Evolutionary conservation across 2,329 filamentous ascomycete genomes (phyloP).

Genomic region (Apiospora saccharicola): DNA sequence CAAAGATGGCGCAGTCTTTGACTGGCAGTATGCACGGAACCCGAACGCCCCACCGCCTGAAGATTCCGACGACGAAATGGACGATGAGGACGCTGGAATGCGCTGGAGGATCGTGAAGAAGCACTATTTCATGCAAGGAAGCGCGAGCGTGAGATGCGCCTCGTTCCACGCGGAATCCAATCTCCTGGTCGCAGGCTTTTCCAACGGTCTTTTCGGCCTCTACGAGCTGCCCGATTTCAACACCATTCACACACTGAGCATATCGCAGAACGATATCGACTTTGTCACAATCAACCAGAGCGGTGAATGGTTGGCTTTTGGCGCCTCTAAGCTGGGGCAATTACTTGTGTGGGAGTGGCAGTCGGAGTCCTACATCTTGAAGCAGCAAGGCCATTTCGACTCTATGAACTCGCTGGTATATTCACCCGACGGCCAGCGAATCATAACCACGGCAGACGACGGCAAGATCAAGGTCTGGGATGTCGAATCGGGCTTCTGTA

Average conservation of each 20-base stretch:
- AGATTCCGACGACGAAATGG: slow-evolving; percentile 65
- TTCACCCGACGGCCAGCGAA: slow-evolving; percentile 89
- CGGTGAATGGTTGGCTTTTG: slow-evolving; percentile 97
- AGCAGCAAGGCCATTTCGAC: slow-evolving; percentile 97
- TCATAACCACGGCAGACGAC: slow-evolving; percentile 94
- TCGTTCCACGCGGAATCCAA: slow-evolving; percentile 86
- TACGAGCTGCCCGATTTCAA: slow-evolving; percentile 98
- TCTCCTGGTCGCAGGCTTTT: slow-evolving; percentile 95
- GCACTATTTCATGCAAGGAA: slow-evolving; percentile 93
- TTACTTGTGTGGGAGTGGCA: slow-evolving; percentile 99
- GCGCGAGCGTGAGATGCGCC: slow-evolving; percentile 87
- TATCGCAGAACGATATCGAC: slow-evolving; percentile 96
- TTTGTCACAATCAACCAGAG: slow-evolving; percentile 92
- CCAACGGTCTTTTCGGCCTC: slow-evolving; percentile 89
- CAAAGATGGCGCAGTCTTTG: slow-evolving; percentile 95
- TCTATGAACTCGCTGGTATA: slow-evolving; percentile 93
- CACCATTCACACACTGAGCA: slow-evolving; percentile 89
- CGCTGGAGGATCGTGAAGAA: slow-evolving; percentile 91
- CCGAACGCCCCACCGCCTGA: slow-evolving; percentile 59
- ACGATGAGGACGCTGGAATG: slow-evolving; percentile 70
- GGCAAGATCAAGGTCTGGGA: slow-evolving; percentile 99
- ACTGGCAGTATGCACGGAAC: slow-evolving; percentile 82
- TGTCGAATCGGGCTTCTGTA: slow-evolving; percentile 93
- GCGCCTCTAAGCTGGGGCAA: slow-evolving; percentile 92
- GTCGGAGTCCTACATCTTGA: slow-evolving; percentile 97